phyloP scores from a whole-genome alignment of 768 basidiomycete genomes.

The Tricholoma hemisulphureum region DNA sequence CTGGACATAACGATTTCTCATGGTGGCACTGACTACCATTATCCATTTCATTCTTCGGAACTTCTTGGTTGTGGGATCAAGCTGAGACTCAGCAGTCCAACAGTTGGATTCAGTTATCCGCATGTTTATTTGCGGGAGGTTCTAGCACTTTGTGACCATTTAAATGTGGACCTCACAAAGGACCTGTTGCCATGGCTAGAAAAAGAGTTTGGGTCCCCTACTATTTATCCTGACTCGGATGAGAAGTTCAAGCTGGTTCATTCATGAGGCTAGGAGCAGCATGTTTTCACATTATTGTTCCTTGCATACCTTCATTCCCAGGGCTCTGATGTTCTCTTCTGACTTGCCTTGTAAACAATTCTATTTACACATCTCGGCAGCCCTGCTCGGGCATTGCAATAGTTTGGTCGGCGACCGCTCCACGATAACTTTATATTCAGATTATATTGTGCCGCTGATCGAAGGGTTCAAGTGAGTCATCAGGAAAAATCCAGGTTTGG shows the following conservation, averaged over 20 bases:
- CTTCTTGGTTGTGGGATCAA: not conserved
- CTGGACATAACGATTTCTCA: not conserved
- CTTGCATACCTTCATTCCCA: too few relatives aligned
- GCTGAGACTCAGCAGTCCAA: not conserved
- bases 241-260: not conserved
- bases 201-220: not conserved
- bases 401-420: too few relatives aligned
- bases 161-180: not conserved
- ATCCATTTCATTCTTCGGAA: not conserved
- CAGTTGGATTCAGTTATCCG: not conserved
- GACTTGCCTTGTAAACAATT: too few relatives aligned
- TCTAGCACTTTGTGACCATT: not conserved
- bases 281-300: too few relatives aligned
- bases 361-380: too few relatives aligned
- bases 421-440: too few relatives aligned
- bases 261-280: not conserved
- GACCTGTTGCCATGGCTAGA: not conserved
- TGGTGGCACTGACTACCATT: not conserved
- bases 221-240: not conserved
- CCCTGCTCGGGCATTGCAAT: too few relatives aligned
- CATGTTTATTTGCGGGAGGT: not conserved
- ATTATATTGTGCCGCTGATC: too few relatives aligned
- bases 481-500: too few relatives aligned
- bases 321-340: too few relatives aligned
- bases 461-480: too few relatives aligned